Percentiles rank a stretch among this genome's conserved stretches.
phyloP scores from a whole-genome alignment of 148 eudicot species.

The Linanthus parryae region DNA sequence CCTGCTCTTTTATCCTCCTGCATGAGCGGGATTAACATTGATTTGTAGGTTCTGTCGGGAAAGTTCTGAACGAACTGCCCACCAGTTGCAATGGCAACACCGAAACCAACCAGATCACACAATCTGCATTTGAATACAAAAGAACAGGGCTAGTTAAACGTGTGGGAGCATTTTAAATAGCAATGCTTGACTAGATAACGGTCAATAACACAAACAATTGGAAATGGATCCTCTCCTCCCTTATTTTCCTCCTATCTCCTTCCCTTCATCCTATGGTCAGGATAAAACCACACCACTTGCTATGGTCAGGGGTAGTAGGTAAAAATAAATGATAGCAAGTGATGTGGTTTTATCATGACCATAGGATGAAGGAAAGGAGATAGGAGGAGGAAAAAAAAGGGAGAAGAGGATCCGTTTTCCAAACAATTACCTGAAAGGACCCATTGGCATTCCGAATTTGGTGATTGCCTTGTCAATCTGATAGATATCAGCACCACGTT shows the following conservation, averaged over 20 bases:
- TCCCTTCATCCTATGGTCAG: too few relatives aligned
- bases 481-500: constrained; percentile 70
- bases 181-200: too few relatives aligned
- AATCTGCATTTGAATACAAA: constrained; percentile 58
- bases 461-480: constrained; percentile 69
- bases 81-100: constrained; percentile 82
- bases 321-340: too few relatives aligned
- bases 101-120: constrained; percentile 91
- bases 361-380: too few relatives aligned
- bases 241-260: too few relatives aligned
- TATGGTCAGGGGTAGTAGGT: too few relatives aligned
- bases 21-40: constrained; percentile 83
- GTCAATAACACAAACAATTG: too few relatives aligned
- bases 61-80: constrained; percentile 66
- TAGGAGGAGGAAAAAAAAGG: too few relatives aligned
- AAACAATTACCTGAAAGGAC: constrained; percentile 72
- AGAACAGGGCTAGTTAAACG: too few relatives aligned
- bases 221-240: too few relatives aligned
- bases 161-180: too few relatives aligned
- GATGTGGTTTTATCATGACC: background rate
- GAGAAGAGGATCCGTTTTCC: background rate
- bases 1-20: constrained; percentile 97
- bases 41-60: constrained; percentile 79
- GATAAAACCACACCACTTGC: too few relatives aligned
- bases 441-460: constrained; percentile 98